These are phyloP conservation scores for Tribonema minus DNA, from an alignment of 108 stramenopile species.

Conservation along the genomic window DNA sequence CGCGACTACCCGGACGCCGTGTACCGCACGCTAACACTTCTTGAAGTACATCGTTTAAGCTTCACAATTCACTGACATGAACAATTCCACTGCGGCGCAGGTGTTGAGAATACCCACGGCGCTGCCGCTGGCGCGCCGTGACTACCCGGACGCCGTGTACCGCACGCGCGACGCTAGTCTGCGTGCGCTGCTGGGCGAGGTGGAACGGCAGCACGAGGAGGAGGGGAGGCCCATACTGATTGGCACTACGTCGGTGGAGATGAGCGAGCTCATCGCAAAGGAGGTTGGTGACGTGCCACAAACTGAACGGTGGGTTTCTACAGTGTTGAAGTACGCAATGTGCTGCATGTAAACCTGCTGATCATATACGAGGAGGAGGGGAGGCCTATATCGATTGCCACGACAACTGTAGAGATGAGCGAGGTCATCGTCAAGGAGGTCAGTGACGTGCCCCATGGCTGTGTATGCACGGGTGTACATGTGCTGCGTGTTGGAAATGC, in stretches of 20 bases:
- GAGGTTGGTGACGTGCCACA: constrained; percentile 66
- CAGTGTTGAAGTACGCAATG: no score
- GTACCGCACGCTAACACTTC: no score
- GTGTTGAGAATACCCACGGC: constrained; percentile 87
- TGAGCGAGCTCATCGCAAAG: constrained; percentile 73
- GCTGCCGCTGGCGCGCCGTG: constrained; percentile 80
- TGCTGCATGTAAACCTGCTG: constrained; percentile 21
- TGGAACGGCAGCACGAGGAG: constrained; percentile 54
- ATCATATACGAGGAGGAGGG: constrained; percentile 69
- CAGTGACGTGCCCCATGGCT: constrained; percentile 60
- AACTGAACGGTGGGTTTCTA: no score
- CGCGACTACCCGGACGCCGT: constrained; percentile 87
- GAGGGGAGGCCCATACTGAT: constrained; percentile 85
- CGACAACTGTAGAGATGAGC: constrained; percentile 82
- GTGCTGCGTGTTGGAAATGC: no score
- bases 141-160: constrained; percentile 86
- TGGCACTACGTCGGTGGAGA: constrained; percentile 84
- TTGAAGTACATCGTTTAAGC: no score
- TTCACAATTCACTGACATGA: no score
- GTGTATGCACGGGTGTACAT: no score
- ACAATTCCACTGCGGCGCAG: no score
- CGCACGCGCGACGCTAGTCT: constrained; percentile 61
- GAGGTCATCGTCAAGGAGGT: constrained; percentile 71
- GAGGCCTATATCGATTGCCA: constrained; percentile 84
- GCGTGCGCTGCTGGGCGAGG: constrained; percentile 29